Base-by-base conservation (phyloP, 805 yeast species). In the Zygosaccharomyces bailii region DNA sequence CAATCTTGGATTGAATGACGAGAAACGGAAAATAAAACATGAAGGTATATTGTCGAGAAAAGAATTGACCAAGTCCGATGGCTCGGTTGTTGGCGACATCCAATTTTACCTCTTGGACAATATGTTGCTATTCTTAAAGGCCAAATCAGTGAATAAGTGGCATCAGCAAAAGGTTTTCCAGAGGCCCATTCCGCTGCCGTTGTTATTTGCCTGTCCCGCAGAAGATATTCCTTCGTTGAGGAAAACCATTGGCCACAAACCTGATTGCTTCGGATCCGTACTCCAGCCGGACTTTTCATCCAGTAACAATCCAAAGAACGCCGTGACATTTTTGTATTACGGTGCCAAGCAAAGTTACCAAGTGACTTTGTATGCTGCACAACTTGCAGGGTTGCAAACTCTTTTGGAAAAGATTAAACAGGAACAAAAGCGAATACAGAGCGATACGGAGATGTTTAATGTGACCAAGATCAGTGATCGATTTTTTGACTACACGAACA, bases 91-190 rank as follows among this genome's bases (percentile, higher is more conserved):
- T 50, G 88, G 88, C 45, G 89, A 82, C 52, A 84, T 93, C 44
- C 96, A 88, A 53, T 80, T 86, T 30, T 91, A 90, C 60, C 61
- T 93, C 34, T 79, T 93, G 57, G 99, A 93, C 61, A 93, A 93
- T 65, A 87, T 91, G 38, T 61, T 93, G 19, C 68, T 93, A 43
- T 83, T 93, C 62, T 90, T 88, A 16, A 83, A 91, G 58, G 84
- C 84, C 43, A 95, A 91, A 63, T 73, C 84, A 11, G 88, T 86
- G 43, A 90, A 86, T 61, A 89, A 89, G 66, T 78, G 96, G 57
- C 97, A 91, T 58, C 95, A 86, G 50, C 84, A 85, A 57, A 84
- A 89, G 57, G 98, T 91, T 10, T 86, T 84, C 64, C 93, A 91
- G 58, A 76, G 90, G 56, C 96, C 96, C 3, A 82, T 87, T 24